Percentiles rank a stretch among this genome's conserved stretches.
phyloP scores from a whole-genome alignment of 2,329 filamentous ascomycete genomes.

The Aspergillus oerlinghausenensis region DNA sequence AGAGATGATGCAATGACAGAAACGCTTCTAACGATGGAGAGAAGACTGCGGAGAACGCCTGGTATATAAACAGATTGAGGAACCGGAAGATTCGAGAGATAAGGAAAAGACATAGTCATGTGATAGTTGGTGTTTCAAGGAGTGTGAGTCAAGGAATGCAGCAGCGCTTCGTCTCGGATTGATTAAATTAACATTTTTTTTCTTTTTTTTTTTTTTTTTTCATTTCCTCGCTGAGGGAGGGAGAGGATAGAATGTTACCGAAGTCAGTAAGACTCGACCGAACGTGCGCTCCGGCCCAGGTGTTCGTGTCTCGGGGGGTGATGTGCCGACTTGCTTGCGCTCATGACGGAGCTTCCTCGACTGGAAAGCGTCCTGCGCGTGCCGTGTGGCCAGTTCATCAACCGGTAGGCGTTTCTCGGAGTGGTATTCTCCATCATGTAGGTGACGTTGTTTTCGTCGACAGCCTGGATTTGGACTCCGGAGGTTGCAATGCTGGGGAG shows the following conservation, averaged over 20 bases:
- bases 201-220: not conserved
- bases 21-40: not conserved
- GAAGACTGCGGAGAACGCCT: not conserved
- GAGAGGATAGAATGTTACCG: not conserved
- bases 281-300: slow-evolving; percentile 19
- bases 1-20: not conserved
- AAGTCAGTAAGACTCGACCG: slow-evolving; percentile 23
- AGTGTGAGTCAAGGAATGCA: not conserved
- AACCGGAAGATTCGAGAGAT: not conserved
- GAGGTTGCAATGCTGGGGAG: slow-evolving; percentile 26
- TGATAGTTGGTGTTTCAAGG: not conserved
- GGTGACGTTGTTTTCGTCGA: slow-evolving; percentile 32
- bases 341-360: not conserved
- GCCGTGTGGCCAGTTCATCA: slow-evolving; percentile 30
- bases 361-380: slow-evolving; percentile 6
- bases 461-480: slow-evolving; percentile 26
- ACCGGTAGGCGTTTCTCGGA: slow-evolving; percentile 22
- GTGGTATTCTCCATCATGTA: slow-evolving; percentile 26
- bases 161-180: too few species aligned
- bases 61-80: not conserved
- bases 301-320: not conserved
- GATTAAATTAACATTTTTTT: too few species aligned
- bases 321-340: not conserved
- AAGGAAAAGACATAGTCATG: not conserved
- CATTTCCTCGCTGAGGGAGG: not conserved